Percentiles rank a stretch among this genome's conserved stretches.
Conservation (phyloP, 2,329 filamentous ascomycete genomes). For the Colletotrichum kahawae region DNA sequence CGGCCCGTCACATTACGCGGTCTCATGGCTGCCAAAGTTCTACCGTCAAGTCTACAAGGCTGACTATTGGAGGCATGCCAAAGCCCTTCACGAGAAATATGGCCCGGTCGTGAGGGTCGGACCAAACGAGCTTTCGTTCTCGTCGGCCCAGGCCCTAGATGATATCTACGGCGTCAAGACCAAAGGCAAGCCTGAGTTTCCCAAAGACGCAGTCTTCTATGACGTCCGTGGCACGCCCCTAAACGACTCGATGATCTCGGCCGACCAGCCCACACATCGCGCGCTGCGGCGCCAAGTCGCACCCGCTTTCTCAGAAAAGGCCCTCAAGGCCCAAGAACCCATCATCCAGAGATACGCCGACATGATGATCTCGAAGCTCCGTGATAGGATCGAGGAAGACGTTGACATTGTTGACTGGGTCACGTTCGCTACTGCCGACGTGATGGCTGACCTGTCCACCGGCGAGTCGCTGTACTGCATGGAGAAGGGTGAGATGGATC, state of each 20-base stretch:
- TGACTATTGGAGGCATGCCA: not conserved
- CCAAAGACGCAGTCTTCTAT: not conserved
- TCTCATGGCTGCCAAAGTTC: not conserved
- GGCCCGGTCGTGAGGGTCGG: not conserved
- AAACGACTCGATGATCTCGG: constrained; percentile 11
- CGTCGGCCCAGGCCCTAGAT: not conserved
- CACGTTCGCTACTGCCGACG: constrained; percentile 9
- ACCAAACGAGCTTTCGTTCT: not conserved
- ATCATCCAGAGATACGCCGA: constrained; percentile 30
- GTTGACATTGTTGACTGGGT: constrained; percentile 24
- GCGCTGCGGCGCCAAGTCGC: constrained; percentile 24
- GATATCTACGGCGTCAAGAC: not conserved
- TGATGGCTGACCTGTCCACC: constrained; percentile 21
- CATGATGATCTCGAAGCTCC: constrained; percentile 24
- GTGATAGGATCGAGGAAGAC: constrained; percentile 3
- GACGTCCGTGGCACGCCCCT: not conserved
- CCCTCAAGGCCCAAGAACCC: constrained; percentile 32
- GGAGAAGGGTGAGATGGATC: constrained; percentile 11
- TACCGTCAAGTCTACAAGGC: not conserved
- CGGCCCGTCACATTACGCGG: not conserved
- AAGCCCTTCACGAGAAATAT: not conserved
- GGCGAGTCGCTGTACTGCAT: constrained; percentile 24
- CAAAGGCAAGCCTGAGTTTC: not conserved
- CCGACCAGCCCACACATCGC: constrained; percentile 19
- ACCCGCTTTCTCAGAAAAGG: constrained; percentile 31